Conservation (phyloP, 2,329 filamentous ascomycete species). For the Talaromyces sp. region DNA sequence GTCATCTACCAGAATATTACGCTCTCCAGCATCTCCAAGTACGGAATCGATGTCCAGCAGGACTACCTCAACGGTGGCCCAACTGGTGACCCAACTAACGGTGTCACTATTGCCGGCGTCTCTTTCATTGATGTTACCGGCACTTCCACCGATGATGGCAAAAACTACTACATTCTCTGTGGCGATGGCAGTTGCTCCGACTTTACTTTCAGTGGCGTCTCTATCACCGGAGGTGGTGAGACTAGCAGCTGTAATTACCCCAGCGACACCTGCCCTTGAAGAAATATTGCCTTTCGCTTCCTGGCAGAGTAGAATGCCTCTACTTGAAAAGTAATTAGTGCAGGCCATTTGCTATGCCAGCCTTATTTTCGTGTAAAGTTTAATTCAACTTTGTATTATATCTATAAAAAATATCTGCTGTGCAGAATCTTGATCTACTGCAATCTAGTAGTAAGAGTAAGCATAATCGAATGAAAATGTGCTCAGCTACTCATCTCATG, state of each 20-base stretch:
- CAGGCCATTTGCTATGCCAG: neutral
- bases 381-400: neutral
- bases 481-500: neutral
- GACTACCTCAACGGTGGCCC: conserved; percentile 51
- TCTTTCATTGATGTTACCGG: neutral
- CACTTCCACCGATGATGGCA: conserved; percentile 21
- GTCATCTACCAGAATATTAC: conserved; percentile 45
- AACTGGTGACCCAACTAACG: conserved; percentile 38
- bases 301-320: neutral
- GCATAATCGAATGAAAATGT: neutral
- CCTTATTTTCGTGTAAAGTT: neutral
- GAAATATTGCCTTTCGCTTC: neutral
- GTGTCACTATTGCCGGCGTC: conserved; percentile 34
- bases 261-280: neutral
- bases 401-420: neutral
- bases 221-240: conserved; percentile 51
- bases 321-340: neutral
- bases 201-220: conserved; percentile 53
- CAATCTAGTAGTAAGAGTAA: neutral
- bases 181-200: conserved; percentile 49
- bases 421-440: neutral
- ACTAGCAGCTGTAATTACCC: conserved; percentile 34
- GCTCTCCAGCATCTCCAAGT: conserved; percentile 44
- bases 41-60: conserved; percentile 54
- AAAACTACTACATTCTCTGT: conserved; percentile 52